Evolutionary conservation across 768 basidiomycete genomes (phyloP), one percentile per base, ranked within the genome.

Genomic region (Lactarius sp.): DNA sequence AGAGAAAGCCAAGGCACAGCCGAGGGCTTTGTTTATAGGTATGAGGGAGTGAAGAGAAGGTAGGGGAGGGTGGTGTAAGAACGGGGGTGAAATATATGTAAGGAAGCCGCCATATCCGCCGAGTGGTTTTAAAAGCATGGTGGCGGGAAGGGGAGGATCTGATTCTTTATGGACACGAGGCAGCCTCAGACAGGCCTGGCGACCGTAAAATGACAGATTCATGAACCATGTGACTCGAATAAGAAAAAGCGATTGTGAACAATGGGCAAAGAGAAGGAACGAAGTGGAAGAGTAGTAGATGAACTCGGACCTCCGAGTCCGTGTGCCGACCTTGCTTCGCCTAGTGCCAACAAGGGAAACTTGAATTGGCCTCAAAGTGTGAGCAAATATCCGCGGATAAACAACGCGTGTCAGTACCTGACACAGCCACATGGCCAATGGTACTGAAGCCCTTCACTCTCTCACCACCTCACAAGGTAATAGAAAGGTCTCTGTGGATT

Each of bases 1-100:
- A 69, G 54, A 56, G 69, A 65, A 57, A 59, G 64, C 62, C 60
- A 64, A 59, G 67, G 66, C 69, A 27, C 51, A 63, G 65, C 62
- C 63, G 59, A 60, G 66, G 69, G 53, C 61, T 54, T 37, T 34
- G 37, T 13, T 34, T 34, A 27, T 49, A 47, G 14, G 56, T 59
- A 54, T 27, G 52, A 52, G 31, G 12, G 34, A 47, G 13, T 47
- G 27, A 46, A 56, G 51, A 58, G 46, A 52, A 50, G 49, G 27
- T 18, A 49, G 47, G 52, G 52, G 46, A 22, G 41, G 20, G 47
- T 27, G 34, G 47, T 16, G 42, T 37, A 36, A 22, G 57, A 47
- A 46, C 2, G 50, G 34, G 66, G 60, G 66, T 53, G 47, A 50
- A 36, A 31, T 36, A 31, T 41, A 53, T 18, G 37, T 12, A 41